Conservation (phyloP, 108 stramenopile species). For the Nannochloropsis salina region DNA sequence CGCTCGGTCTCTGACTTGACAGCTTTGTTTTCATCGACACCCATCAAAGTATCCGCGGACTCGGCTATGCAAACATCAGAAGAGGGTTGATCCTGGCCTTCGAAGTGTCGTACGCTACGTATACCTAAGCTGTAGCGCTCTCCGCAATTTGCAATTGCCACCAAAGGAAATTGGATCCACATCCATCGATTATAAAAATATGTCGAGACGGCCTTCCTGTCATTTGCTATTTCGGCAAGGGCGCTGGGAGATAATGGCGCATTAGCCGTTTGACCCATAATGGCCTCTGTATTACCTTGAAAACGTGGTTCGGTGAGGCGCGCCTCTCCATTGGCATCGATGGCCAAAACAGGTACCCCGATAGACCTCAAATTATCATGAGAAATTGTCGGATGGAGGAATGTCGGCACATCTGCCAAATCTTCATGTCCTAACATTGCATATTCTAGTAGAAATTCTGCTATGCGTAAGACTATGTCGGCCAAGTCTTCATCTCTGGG, state of each 20-base stretch:
- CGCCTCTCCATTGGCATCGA: conserved; percentile 48
- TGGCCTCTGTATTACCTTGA: conserved; percentile 24
- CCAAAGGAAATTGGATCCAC: conserved; percentile 61
- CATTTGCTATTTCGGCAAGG: conserved; percentile 27
- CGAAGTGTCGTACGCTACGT: too few relatives aligned
- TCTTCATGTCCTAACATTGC: conserved; percentile 56
- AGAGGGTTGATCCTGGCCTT: too few relatives aligned
- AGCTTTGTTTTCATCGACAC: too few relatives aligned
- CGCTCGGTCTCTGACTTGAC: too few relatives aligned
- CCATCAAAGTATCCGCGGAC: too few relatives aligned
- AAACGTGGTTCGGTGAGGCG: conserved; percentile 41
- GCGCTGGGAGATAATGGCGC: conserved; percentile 50
- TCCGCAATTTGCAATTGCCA: conserved; percentile 58
- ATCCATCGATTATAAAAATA: conserved; percentile 59
- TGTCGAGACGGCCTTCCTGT: conserved; percentile 39
- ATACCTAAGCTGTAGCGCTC: conserved; percentile 22
- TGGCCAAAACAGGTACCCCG: conserved; percentile 54
- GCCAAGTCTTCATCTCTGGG: conserved; percentile 39
- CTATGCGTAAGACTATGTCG: conserved; percentile 48
- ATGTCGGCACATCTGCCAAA: conserved; percentile 54
- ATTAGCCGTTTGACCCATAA: conserved; percentile 33
- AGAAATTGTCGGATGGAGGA: conserved; percentile 53
- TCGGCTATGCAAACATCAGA: too few relatives aligned
- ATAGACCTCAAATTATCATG: conserved; percentile 47
- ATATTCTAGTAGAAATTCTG: conserved; percentile 57